phyloP scores from a whole-genome alignment of 306 rosid species.

The Styphnolobium japonicum region DNA sequence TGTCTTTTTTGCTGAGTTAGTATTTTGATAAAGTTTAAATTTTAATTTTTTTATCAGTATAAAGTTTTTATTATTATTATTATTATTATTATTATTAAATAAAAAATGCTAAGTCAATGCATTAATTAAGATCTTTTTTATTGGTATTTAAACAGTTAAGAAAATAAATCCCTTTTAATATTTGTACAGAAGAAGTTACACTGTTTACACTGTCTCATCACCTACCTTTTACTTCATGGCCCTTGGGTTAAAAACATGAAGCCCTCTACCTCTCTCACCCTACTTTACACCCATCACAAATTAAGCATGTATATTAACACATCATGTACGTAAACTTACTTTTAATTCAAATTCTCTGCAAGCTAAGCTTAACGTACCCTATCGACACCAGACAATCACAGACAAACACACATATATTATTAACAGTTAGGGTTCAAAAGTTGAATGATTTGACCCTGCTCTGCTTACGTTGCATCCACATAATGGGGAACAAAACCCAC shows the following conservation, averaged over 20 bases:
- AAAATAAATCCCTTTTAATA: neutral
- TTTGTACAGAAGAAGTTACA: neutral
- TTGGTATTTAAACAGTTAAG: neutral
- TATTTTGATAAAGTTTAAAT: neutral
- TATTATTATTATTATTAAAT: no score
- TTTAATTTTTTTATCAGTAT: neutral
- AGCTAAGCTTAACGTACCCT: conserved; percentile 23
- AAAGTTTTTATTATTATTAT: neutral
- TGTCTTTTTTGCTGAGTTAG: conserved; percentile 35
- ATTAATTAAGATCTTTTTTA: neutral
- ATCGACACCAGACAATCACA: conserved; percentile 11
- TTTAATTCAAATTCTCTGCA: conserved; percentile 20
- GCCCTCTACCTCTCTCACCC: neutral
- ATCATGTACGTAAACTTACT: conserved; percentile 6
- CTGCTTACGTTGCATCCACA: conserved; percentile 38
- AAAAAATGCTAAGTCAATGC: neutral
- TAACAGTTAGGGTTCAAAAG: conserved; percentile 37
- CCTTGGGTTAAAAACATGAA: conserved; percentile 28
- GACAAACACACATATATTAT: neutral
- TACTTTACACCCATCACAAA: neutral
- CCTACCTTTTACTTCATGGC: neutral
- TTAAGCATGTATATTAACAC: neutral
- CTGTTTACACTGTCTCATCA: conserved; percentile 4
- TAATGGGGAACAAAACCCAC: conserved; percentile 48
- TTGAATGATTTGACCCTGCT: conserved; percentile 36